Conservation (phyloP, 1,284 basidiomycete species). For the Neotropicomus parvogracilis region DNA sequence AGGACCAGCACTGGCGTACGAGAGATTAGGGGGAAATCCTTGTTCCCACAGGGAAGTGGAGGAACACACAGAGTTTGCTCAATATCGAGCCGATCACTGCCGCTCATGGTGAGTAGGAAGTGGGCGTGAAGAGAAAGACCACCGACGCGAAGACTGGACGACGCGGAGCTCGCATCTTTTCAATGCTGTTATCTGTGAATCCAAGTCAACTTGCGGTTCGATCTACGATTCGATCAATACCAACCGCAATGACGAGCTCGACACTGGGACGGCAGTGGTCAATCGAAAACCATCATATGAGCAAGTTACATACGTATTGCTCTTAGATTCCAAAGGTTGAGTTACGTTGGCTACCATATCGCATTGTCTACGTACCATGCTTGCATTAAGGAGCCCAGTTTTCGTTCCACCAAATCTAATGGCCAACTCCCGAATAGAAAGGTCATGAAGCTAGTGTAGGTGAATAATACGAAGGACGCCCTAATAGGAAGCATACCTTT, state of each 20-base stretch:
- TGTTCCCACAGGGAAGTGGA: neutral
- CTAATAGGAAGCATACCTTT: slow-evolving; percentile 43
- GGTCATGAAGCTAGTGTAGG: slow-evolving; percentile 62
- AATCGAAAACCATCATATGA: neutral
- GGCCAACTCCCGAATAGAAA: slow-evolving; percentile 74
- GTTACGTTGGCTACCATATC: slow-evolving; percentile 7
- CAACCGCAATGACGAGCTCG: slow-evolving; percentile 68
- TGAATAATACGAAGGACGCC: slow-evolving; percentile 9
- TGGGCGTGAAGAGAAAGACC: neutral
- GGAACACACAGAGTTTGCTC: slow-evolving; percentile 63
- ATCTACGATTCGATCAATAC: slow-evolving; percentile 22
- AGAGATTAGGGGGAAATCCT: slow-evolving; percentile 7
- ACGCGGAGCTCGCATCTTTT: slow-evolving; percentile 81
- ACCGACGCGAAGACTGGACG: slow-evolving; percentile 75
- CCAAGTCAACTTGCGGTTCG: slow-evolving; percentile 14
- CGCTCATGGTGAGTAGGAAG: slow-evolving; percentile 7
- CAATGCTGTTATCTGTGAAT: slow-evolving; percentile 68
- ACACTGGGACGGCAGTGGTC: slow-evolving; percentile 42
- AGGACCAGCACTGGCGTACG: slow-evolving; percentile 45
- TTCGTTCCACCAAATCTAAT: slow-evolving; percentile 73
- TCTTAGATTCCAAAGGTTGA: slow-evolving; percentile 37
- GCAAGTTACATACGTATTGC: slow-evolving; percentile 56
- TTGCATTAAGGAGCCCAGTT: slow-evolving; percentile 79
- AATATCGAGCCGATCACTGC: slow-evolving; percentile 77
- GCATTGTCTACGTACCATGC: slow-evolving; percentile 51